Conservation (phyloP, 192 early-diverging fungal species). For the Lunasporangiospora selenospora region DNA sequence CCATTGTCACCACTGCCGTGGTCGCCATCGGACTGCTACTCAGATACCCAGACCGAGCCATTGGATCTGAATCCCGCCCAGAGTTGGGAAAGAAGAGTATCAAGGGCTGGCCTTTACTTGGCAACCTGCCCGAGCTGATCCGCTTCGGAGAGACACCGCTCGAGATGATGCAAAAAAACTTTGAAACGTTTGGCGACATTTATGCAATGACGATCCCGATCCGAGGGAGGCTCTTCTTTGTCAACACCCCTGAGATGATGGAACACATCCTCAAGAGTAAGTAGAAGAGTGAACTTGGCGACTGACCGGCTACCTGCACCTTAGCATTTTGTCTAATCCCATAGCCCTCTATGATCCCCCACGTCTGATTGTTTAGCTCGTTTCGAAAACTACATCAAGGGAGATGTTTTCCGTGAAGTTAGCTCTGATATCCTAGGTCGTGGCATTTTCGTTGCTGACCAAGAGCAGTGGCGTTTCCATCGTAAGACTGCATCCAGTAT, state of each 20-base stretch:
- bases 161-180: neutral
- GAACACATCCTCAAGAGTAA: conserved; percentile 42
- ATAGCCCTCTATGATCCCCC: too few species aligned
- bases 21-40: too few species aligned
- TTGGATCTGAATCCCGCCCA: conserved; percentile 20
- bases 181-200: conserved; percentile 13
- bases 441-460: conserved; percentile 63
- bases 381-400: conserved; percentile 33
- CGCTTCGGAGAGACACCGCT: neutral
- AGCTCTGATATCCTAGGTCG: conserved; percentile 50
- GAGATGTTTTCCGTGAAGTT: conserved; percentile 6
- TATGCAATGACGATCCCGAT: conserved; percentile 23
- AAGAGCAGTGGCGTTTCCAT: conserved; percentile 54
- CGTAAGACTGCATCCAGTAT: conserved; percentile 51
- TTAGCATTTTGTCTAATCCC: conserved; percentile 63
- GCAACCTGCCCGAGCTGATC: conserved; percentile 12
- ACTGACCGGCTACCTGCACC: conserved; percentile 37
- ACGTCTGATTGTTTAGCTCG: too few species aligned
- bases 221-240: conserved; percentile 23
- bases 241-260: conserved; percentile 32
- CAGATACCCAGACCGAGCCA: conserved; percentile 39
- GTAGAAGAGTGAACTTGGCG: neutral
- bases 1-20: too few species aligned
- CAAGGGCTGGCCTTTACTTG: conserved; percentile 18
- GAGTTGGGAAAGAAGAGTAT: conserved; percentile 15